phyloP scores from a whole-genome alignment of 2,329 filamentous ascomycete genomes.

The Colletotrichum sp. region DNA sequence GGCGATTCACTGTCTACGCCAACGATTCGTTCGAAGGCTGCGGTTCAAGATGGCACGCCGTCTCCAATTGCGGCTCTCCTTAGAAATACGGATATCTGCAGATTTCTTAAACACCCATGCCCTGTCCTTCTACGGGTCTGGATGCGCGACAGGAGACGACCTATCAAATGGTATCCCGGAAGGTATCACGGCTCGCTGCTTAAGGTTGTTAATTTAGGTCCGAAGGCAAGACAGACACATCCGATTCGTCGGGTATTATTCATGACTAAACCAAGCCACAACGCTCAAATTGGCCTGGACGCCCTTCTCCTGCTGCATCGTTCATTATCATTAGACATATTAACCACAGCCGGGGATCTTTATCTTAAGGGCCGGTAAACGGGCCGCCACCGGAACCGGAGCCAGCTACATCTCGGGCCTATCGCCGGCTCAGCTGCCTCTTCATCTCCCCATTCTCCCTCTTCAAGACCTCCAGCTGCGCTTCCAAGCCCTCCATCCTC shows the following conservation, averaged over 20 bases:
- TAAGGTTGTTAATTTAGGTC: not conserved
- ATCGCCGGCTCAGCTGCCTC: constrained; percentile 17
- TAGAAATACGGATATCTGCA: not conserved
- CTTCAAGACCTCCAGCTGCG: constrained; percentile 56
- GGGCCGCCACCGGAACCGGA: not conserved
- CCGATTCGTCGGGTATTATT: not conserved
- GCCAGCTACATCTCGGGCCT: not conserved
- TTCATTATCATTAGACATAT: constrained; percentile 2
- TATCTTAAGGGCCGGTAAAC: not conserved
- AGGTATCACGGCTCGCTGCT: not conserved
- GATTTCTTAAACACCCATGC: not conserved
- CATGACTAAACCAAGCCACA: not conserved
- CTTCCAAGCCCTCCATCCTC: constrained; percentile 62
- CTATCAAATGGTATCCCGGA: not conserved
- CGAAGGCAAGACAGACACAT: not conserved
- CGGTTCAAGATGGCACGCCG: not conserved
- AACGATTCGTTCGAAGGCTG: not conserved
- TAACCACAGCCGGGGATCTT: not conserved
- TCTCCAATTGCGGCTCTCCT: not conserved
- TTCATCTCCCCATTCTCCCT: constrained; percentile 45
- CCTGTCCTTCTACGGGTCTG: not conserved
- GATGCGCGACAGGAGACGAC: not conserved
- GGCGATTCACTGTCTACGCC: not conserved
- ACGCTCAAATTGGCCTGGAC: not conserved
- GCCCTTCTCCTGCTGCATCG: not conserved